Percentiles rank a stretch among this genome's conserved stretches.
Conservation (phyloP, 257 asterid genomes). For the Plantago elongata region DNA sequence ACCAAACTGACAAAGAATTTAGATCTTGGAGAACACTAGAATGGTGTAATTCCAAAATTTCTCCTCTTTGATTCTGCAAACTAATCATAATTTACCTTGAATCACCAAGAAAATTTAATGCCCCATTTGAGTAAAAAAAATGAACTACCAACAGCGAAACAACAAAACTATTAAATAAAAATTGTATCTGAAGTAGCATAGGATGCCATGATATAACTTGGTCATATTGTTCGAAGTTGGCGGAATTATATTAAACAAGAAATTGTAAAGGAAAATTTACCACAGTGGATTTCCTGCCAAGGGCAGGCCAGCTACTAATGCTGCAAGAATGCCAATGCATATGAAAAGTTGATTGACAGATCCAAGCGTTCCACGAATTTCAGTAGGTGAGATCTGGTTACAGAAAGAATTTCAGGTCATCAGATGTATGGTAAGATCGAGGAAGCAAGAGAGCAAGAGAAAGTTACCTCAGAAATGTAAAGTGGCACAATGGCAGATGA, state of each 20-base stretch:
- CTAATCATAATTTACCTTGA: neutral
- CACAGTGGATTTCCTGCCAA: slow-evolving; percentile 82
- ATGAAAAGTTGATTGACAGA: slow-evolving; percentile 87
- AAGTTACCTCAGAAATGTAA: slow-evolving; percentile 87
- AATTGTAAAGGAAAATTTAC: slow-evolving; percentile 37
- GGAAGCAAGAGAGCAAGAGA: slow-evolving; percentile 1
- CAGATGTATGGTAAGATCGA: slow-evolving; percentile 24
- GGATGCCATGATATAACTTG: too few species aligned
- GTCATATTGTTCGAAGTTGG: neutral
- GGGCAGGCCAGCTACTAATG: slow-evolving; percentile 91
- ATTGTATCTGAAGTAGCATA: too few species aligned
- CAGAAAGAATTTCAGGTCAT: slow-evolving; percentile 12
- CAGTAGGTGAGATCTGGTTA: slow-evolving; percentile 85
- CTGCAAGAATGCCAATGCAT: slow-evolving; percentile 89
- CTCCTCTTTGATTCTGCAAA: neutral
- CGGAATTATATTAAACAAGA: neutral
- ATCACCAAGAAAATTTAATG: neutral
- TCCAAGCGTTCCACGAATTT: slow-evolving; percentile 92
- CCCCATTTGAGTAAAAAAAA: neutral
- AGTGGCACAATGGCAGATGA: slow-evolving; percentile 97
- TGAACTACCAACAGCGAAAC: neutral
- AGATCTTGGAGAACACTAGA: neutral
- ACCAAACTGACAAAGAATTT: neutral
- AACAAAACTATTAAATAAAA: neutral
- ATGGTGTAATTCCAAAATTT: neutral